Base-by-base conservation (phyloP, 2,329 filamentous ascomycete species). In the Fusarium citri region DNA sequence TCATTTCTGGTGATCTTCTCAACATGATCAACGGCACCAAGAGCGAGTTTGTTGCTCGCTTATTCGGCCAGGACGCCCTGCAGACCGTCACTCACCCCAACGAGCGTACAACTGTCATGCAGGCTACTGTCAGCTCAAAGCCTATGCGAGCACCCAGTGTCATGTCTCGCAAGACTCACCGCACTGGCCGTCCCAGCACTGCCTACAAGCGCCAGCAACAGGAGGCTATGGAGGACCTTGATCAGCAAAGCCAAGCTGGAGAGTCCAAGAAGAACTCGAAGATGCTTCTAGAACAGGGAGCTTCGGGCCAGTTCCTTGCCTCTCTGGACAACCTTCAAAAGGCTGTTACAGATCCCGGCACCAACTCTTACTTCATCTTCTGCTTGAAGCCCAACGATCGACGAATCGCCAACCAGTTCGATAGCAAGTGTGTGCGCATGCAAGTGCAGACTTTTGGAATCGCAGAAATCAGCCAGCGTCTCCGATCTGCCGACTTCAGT, bases 381-480 rank as follows among this genome's bases (percentile, higher is more conserved):
- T 99, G 96, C 76, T 82, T 99, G 69, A 99, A 99, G 81, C 95
- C 96, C 23, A 99, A 99, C 74, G 96, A 99, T 78, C 89, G 96
- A 55, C 90, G 96, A 51, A 99, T 99, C 72, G 95, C 96, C 66
- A 99, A 99, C 73, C 96, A 99, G 77, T 99, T 98, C 74, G 96
- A 99, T 80, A 98, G 94, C 87, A 98, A 98, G 80, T 99, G 96
- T 78, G 96, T 99, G 23, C 91, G 96, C 6, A 93, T 92, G 14
- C 96, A 99, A 78, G 88, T 99, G 2, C 95, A 98, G 77, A 97
- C 94, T 0, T 93, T 98, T 72, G 96, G 96, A 31, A 97, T 99
- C 75, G 94, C 94, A 2, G 96, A 99, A 78, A 98, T 99, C 79
- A 97, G 94, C 77, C 94, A 98, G 77, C 88, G 96, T 22, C 86